Conservation (phyloP, 2,329 filamentous ascomycete species). For the Fusarium nanum region DNA sequence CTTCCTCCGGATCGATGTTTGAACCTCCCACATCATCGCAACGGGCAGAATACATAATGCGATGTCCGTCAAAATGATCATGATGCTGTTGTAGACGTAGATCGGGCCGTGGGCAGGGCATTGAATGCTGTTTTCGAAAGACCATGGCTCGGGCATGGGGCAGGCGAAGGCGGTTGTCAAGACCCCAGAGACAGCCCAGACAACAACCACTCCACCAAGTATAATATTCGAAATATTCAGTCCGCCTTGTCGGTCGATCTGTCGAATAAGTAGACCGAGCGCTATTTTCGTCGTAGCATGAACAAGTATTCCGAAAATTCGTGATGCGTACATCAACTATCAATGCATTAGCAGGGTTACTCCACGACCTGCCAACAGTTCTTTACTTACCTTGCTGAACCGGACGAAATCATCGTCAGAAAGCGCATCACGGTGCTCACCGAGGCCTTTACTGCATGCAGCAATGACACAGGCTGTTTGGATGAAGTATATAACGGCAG, state of each 20-base stretch:
- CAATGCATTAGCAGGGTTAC: background rate
- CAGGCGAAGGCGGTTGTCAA: constrained; percentile 36
- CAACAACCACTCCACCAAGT: constrained; percentile 14
- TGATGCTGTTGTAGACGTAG: constrained; percentile 32
- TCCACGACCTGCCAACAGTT: rapidly evolving
- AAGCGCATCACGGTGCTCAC: constrained; percentile 21
- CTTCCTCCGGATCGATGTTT: constrained; percentile 37
- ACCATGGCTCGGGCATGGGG: constrained; percentile 35
- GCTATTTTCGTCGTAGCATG: constrained; percentile 38
- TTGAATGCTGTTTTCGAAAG: constrained; percentile 1
- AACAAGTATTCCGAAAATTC: constrained; percentile 35
- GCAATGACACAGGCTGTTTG: constrained; percentile 39
- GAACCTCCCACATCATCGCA: constrained; percentile 44
- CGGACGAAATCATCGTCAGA: constrained; percentile 10
- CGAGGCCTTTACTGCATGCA: constrained; percentile 32
- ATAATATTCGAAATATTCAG: constrained; percentile 32
- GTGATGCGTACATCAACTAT: constrained; percentile 39
- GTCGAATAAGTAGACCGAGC: constrained; percentile 40
- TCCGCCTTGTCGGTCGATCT: constrained; percentile 32
- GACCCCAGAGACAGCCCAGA: constrained; percentile 26
- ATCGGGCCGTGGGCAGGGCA: constrained; percentile 28
- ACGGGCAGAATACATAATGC: constrained; percentile 33
- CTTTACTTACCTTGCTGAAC: constrained; percentile 29
- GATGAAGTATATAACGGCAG: constrained; percentile 26
- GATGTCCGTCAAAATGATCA: constrained; percentile 35